Base-by-base conservation (phyloP, 2,329 filamentous ascomycete species). In the Aspergillus costaricaensis region DNA sequence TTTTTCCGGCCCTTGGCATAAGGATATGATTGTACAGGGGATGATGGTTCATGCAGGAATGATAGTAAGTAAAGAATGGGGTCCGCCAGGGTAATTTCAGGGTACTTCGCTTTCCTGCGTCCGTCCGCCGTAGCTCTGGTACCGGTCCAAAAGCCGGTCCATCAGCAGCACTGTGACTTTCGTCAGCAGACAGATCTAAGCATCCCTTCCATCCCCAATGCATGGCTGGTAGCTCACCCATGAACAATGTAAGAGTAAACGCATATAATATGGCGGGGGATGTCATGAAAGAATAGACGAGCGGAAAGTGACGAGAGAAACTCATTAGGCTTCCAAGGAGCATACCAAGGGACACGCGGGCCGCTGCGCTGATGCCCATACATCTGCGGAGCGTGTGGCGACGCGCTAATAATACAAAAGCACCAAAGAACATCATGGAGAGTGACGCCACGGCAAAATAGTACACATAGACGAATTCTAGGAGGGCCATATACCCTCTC, bases 381-480 rank as follows among this genome's bases (percentile, higher is more conserved):
- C 68, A 68, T 15, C 69, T 41, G 23, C 36, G 63, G 23, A 60
- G 61, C 10, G 62, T 57, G 58, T 75, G 70, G 6, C 70, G 73
- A 41, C 63, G 66, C 6, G 69, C 67, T 17, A 78, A 63, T 6
- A 68, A 49, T 14, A 68, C 61, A 60, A 78, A 77, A 15, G 66
- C 64, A 2, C 73, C 72, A 58, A 78, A 75, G 43, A 77, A 65
- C 25, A 70, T 67, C 74, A 78, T 75, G 4, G 72, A 66, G 19
- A 76, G 54, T 19, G 73, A 68, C 9, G 76, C 74, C 12, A 74
- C 74, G 17, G 70, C 52, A 51, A 79, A 78, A 62, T 74, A 78
- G 59, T 77, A 79, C 17, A 76, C 62, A 60, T 76, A 78, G 10
- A 78, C 76, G 63, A 79, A 77, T 1, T 65, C 71, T 10, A 78